Evolutionary conservation across 106 monocot species (phyloP).

Genomic region (Gastrodia elata): DNA sequence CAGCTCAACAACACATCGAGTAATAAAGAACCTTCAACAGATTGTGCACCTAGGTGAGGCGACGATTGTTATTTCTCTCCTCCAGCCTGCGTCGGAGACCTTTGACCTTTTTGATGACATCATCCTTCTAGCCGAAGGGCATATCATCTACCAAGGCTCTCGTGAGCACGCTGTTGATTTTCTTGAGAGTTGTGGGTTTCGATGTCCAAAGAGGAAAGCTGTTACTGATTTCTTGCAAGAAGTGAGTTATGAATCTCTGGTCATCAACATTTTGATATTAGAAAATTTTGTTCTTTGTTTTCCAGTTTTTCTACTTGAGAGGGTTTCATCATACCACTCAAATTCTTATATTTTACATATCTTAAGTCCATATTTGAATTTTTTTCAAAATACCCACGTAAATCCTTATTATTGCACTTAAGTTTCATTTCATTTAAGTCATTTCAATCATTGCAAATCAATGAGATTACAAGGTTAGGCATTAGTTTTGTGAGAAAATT

Average conservation of each 20-base stretch:
- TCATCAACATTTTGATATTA: not conserved
- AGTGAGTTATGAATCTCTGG: conserved; percentile 25
- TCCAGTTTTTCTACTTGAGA: too few relatives aligned
- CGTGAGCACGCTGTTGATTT: conserved; percentile 34
- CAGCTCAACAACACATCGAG: conserved; percentile 75
- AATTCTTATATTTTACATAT: too few relatives aligned
- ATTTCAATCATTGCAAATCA: too few relatives aligned
- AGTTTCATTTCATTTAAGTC: too few relatives aligned
- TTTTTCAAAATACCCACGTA: too few relatives aligned
- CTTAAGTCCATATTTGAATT: too few relatives aligned
- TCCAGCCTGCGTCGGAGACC: conserved; percentile 85
- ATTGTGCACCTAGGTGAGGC: conserved; percentile 61
- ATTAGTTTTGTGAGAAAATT: too few relatives aligned
- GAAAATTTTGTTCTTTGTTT: not conserved
- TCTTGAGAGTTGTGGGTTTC: conserved; percentile 74
- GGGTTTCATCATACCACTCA: too few relatives aligned
- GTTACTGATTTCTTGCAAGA: conserved; percentile 84
- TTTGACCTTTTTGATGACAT: conserved; percentile 22
- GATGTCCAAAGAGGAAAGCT: conserved; percentile 81
- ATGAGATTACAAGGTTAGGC: not conserved
- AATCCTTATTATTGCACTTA: too few relatives aligned
- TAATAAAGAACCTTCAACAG: conserved; percentile 69
- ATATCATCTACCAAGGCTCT: conserved; percentile 59
- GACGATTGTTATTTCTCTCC: conserved; percentile 67
- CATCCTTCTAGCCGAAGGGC: conserved; percentile 15